phyloP scores from a whole-genome alignment of 169 alveolate species.

The Plasmodium knowlesi region DNA sequence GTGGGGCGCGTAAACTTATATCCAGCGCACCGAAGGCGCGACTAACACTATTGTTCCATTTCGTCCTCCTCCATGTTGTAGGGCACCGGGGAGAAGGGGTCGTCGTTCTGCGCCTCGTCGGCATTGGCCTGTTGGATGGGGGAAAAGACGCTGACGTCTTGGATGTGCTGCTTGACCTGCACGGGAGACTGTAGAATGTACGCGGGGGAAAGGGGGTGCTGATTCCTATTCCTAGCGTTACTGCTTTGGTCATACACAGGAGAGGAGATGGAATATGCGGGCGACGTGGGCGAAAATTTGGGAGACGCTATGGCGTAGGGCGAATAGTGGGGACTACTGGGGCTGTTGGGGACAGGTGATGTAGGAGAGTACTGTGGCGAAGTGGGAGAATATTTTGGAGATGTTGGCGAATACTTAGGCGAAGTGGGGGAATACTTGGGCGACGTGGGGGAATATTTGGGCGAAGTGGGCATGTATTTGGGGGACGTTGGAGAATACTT shows the following conservation, averaged over 20 bases:
- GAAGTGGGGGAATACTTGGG: constrained; percentile 78
- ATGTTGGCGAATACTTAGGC: constrained; percentile 89
- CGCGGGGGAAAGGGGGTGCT: constrained; percentile 68
- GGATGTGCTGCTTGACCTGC: constrained; percentile 41
- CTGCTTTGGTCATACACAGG: constrained; percentile 80
- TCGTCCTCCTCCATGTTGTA: constrained; percentile 72
- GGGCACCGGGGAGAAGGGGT: constrained; percentile 71
- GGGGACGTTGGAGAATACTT: constrained; percentile 83
- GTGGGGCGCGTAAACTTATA: background rate
- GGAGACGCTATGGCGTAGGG: constrained; percentile 48
- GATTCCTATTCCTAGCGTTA: background rate
- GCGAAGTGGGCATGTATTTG: constrained; percentile 77
- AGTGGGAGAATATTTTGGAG: constrained; percentile 93
- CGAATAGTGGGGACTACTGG: constrained; percentile 75
- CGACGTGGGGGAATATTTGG: constrained; percentile 30
- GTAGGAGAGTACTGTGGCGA: constrained; percentile 84
- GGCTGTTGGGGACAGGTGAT: constrained; percentile 71
- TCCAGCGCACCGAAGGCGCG: background rate
- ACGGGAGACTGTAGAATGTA: constrained; percentile 65
- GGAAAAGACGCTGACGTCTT: constrained; percentile 38
- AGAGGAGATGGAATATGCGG: constrained; percentile 88
- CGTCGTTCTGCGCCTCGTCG: constrained; percentile 53
- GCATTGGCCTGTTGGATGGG: constrained; percentile 59
- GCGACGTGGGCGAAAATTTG: constrained; percentile 89
- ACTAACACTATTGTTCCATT: constrained; percentile 6